A percentile compares a stretch with the other conserved stretches of the same genome.
Evolutionary conservation across 1,284 basidiomycete genomes (phyloP).

Genomic region (Golubevia sp.): DNA sequence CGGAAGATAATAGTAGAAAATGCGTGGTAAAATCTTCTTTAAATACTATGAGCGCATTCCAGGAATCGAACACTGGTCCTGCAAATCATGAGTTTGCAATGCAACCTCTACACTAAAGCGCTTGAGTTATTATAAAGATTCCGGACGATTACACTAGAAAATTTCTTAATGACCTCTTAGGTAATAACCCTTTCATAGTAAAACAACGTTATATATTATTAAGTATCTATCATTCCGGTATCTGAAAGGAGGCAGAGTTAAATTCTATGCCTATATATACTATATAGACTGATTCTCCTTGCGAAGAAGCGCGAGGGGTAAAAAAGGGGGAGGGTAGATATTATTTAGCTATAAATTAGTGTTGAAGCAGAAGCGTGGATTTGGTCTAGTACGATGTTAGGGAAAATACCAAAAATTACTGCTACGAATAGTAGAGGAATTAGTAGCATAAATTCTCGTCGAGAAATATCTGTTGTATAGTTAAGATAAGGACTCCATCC

Average conservation of each 20-base stretch:
- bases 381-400: conserved; percentile 52
- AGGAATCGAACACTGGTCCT: conserved; percentile 28
- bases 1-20: too few relatives aligned
- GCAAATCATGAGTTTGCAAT: conserved; percentile 24
- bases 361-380: conserved; percentile 14
- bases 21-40: too few relatives aligned
- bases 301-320: background rate
- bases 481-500: conserved; percentile 49
- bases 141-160: too few relatives aligned
- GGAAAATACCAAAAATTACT: conserved; percentile 55
- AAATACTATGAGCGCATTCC: conserved; percentile 14
- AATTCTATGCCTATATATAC: too few relatives aligned
- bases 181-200: too few relatives aligned
- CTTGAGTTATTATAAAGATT: conserved; percentile 13
- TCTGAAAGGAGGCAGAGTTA: too few relatives aligned
- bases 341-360: conserved; percentile 22
- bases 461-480: conserved; percentile 56
- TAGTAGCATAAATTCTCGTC: conserved; percentile 60
- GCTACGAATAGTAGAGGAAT: conserved; percentile 51
- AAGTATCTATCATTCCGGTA: too few relatives aligned
- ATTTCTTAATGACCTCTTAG: too few relatives aligned
- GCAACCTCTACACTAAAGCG: conserved; percentile 19
- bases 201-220: too few relatives aligned
- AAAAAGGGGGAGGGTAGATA: background rate
- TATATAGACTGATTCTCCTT: too few relatives aligned